Evolutionary conservation across 495 filamentous ascomycete genomes (phyloP).

Genomic region (Amphirosellinia nigrospora): DNA sequence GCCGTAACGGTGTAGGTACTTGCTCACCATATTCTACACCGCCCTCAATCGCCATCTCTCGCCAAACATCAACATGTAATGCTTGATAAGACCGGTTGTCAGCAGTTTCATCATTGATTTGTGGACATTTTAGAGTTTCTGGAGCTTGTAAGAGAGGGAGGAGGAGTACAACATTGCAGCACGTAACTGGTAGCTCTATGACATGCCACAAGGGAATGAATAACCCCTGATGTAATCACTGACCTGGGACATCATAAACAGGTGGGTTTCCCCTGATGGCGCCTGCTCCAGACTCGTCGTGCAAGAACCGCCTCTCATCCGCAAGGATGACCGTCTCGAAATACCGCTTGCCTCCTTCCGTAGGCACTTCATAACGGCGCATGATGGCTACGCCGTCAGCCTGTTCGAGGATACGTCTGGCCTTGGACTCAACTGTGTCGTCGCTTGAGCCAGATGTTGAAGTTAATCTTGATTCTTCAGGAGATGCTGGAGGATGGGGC

Average conservation of each 20-base stretch:
- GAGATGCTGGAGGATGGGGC: background rate
- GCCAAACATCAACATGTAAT: conserved; percentile 15
- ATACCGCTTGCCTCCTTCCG: background rate
- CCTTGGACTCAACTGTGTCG: conserved; percentile 4
- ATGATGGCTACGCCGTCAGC: conserved; percentile 15
- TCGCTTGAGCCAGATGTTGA: background rate
- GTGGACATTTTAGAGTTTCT: background rate
- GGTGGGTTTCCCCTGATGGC: conserved; percentile 15
- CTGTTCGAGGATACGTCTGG: background rate
- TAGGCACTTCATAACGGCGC: conserved; percentile 4
- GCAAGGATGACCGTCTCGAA: conserved; percentile 12
- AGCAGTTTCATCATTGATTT: background rate
- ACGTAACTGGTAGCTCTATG: background rate
- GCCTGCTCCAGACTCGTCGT: conserved; percentile 26
- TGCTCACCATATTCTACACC: conserved; percentile 18
- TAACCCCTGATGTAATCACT: background rate
- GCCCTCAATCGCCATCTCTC: conserved; percentile 23
- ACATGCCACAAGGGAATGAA: background rate
- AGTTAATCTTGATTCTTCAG: too few species aligned
- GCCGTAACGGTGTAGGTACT: background rate
- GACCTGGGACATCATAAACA: conserved; percentile 17
- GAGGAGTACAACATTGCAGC: too few species aligned
- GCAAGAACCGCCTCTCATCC: conserved; percentile 25
- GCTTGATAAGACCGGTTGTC: background rate
- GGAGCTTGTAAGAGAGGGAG: background rate